Evolutionary conservation across 345 rosid genomes (phyloP), one percentile per base, ranked within the genome.

Genomic region (Clarkia xantiana): DNA sequence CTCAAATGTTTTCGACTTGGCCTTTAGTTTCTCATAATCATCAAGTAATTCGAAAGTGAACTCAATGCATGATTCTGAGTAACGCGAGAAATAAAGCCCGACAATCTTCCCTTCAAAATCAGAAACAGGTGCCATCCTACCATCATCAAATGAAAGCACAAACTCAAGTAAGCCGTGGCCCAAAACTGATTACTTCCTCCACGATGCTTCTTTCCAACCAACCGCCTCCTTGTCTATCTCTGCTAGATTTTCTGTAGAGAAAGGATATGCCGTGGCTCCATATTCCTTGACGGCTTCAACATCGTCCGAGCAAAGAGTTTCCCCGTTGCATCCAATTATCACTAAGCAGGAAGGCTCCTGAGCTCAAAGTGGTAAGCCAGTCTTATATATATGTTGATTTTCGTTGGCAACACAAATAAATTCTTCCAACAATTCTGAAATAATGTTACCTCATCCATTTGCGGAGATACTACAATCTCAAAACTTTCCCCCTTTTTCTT

Each of bases 71-170:
- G 82, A 80, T 18, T 74, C 71, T 45, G 79, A 80, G 86, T 93
- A 75, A 51, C 76, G 80, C 52, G 94, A 84, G 74, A 81, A 81
- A 63, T 79, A 79, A 38, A 88, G 62, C 17, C 81, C 75, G 54
- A 76, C 67, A 67, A 62, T 67, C 73, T 76, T 88, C 43, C 94
- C 88, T 43, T 63, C 81, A 44, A 81, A 71, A 20, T 67, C 80
- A 6, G 79, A 60, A 43, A 79, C 71, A 1, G 62, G 70, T 38
- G 84, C n/a, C n/a, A n/a, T n/a, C n/a, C n/a, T n/a, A 72, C 94
- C 77, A 58, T 10, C 10, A 45, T 45, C 19, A 15, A 13, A 22
- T 15, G 10, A 43, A 8, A 16, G 11, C 9, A 15, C 15, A 6
- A 44, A 44, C 1, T 44, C 67, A 42, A 38, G 55, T 17, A 62